These are phyloP conservation scores for Hymenotorrendiella dingleyae DNA, from an alignment of 2,329 filamentous ascomycete species.

Conservation along the genomic window DNA sequence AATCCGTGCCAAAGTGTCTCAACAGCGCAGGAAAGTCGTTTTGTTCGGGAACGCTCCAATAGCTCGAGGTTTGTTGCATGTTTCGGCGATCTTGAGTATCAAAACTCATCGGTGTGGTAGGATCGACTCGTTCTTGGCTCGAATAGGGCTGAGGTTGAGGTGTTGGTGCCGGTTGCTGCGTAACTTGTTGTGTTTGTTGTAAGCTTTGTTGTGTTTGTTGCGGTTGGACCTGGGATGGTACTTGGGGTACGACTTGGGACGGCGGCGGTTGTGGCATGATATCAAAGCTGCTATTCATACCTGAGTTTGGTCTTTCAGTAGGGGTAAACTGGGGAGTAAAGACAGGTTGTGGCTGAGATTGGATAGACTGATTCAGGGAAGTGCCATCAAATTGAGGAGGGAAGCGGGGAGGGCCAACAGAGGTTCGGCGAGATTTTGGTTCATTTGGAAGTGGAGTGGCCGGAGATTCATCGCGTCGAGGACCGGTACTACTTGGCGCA, in stretches of 20 bases:
- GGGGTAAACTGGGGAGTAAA: conserved; percentile 19
- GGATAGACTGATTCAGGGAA: conserved; percentile 8
- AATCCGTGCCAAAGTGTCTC: conserved; percentile 73
- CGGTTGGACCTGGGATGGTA: too few species aligned
- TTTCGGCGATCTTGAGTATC: conserved; percentile 26
- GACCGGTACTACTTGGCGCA: conserved; percentile 22
- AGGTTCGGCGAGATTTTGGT: conserved; percentile 17
- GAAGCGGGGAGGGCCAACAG: conserved; percentile 14
- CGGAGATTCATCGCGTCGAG: conserved; percentile 21
- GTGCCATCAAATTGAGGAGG: conserved; percentile 22
- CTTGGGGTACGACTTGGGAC: too few species aligned
- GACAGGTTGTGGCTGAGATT: conserved; percentile 9
- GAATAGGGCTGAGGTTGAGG: conserved; percentile 15
- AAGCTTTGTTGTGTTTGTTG: not conserved
- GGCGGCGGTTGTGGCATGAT: conserved; percentile 3
- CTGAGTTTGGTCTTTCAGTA: conserved; percentile 16
- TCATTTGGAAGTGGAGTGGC: conserved; percentile 15
- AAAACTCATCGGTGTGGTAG: conserved; percentile 21
- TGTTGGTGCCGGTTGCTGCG: not conserved
- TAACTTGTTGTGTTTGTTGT: not conserved
- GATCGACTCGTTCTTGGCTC: conserved; percentile 24
- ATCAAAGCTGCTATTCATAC: conserved; percentile 18
- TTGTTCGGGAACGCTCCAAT: conserved; percentile 80
- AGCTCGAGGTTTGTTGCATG: conserved; percentile 62
- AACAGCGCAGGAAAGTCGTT: conserved; percentile 70